Evolutionary conservation across 2,329 filamentous ascomycete genomes (phyloP).

Genomic region (Amylocarpus encephaloides): DNA sequence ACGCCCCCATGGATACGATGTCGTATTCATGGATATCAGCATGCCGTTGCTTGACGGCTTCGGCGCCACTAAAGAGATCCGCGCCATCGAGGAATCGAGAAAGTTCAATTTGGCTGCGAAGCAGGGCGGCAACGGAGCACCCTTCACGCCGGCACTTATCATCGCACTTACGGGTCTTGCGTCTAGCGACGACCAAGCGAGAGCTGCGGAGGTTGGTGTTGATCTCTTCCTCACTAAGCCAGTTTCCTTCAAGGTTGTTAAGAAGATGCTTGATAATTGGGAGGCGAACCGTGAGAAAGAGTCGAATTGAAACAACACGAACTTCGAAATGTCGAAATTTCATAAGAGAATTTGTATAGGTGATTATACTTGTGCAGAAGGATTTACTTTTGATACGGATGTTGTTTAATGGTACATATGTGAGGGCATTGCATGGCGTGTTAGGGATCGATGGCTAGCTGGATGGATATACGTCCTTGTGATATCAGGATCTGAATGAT

Average conservation of each 20-base stretch:
- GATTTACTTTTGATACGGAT: too few species aligned
- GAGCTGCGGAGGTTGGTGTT: constrained; percentile 32
- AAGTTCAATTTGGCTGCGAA: constrained; percentile 18
- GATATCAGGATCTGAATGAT: too few species aligned
- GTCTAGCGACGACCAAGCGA: constrained; percentile 31
- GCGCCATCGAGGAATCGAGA: constrained; percentile 37
- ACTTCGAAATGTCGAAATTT: background rate
- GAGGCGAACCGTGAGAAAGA: constrained; percentile 27
- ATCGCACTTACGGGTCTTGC: constrained; percentile 36
- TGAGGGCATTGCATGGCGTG: too few species aligned
- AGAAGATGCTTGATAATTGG: constrained; percentile 35
- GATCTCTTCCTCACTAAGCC: constrained; percentile 37
- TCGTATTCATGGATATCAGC: constrained; percentile 44
- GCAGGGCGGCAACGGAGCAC: background rate
- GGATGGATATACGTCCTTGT: too few species aligned
- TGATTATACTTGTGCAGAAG: background rate
- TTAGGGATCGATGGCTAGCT: too few species aligned
- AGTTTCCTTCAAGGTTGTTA: constrained; percentile 37
- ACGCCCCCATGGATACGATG: constrained; percentile 33
- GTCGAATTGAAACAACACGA: background rate
- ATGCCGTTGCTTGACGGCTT: constrained; percentile 52
- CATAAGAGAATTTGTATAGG: background rate
- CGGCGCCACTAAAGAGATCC: constrained; percentile 43
- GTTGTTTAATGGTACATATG: too few species aligned
- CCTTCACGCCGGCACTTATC: constrained; percentile 28